Percentiles rank a stretch among this genome's conserved stretches.
Conservation (phyloP, 179 eudicot genomes). For the Heliamphora pulchella region DNA sequence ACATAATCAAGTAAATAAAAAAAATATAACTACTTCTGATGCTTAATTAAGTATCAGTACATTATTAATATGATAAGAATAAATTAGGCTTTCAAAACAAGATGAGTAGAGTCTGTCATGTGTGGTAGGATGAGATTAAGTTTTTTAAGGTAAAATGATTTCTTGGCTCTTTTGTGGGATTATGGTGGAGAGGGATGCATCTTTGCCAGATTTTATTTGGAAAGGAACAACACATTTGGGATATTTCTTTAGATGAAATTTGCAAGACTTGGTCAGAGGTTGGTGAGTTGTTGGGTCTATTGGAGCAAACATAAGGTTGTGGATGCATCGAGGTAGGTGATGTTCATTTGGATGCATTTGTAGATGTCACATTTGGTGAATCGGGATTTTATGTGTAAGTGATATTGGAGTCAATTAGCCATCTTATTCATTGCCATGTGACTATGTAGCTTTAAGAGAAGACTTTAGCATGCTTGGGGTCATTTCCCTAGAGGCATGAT, state of each 20-base stretch:
- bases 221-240: too few relatives aligned
- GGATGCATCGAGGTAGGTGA: not conserved
- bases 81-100: not conserved
- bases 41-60: not conserved
- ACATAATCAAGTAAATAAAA: not conserved
- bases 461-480: not conserved
- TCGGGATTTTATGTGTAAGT: not conserved
- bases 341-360: not conserved
- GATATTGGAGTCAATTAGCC: not conserved
- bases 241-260: not conserved
- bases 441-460: not conserved
- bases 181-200: not conserved
- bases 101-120: not conserved
- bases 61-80: not conserved
- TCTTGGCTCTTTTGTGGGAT: too few relatives aligned
- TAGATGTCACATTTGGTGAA: not conserved
- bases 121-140: not conserved
- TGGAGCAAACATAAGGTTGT: too few relatives aligned
- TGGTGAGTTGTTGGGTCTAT: not conserved
- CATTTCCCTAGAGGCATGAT: not conserved
- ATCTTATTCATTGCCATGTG: not conserved
- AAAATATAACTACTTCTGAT: not conserved
- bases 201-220: not conserved
- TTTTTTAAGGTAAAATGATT: too few relatives aligned
- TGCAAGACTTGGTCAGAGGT: not conserved